Evolutionary conservation across 768 basidiomycete species (phyloP).

Genomic region (Mycena belliarum): DNA sequence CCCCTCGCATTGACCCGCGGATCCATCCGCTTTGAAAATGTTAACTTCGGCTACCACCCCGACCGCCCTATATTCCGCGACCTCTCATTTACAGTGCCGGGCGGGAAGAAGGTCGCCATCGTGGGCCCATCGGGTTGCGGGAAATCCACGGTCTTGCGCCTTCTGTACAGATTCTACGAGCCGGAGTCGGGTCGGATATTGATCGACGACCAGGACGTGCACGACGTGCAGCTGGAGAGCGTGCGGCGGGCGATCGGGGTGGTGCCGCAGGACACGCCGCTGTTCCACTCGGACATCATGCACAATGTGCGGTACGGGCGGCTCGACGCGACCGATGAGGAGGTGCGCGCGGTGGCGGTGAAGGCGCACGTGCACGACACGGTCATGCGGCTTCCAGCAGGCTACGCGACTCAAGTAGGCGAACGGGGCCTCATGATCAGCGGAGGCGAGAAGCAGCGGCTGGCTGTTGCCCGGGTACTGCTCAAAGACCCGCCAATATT

Average conservation of each 20-base stretch:
- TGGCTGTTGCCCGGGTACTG: slow-evolving; percentile 91
- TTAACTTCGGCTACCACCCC: slow-evolving; percentile 90
- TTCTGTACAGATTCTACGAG: slow-evolving; percentile 93
- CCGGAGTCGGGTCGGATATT: slow-evolving; percentile 78
- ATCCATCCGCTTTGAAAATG: slow-evolving; percentile 89
- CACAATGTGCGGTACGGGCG: slow-evolving; percentile 95
- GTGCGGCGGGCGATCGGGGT: slow-evolving; percentile 82
- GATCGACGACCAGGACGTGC: slow-evolving; percentile 87
- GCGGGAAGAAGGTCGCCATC: slow-evolving; percentile 95
- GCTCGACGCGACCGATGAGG: slow-evolving; percentile 83
- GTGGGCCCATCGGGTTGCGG: slow-evolving; percentile 98
- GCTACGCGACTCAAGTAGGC: slow-evolving; percentile 89
- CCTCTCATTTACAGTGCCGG: slow-evolving; percentile 88
- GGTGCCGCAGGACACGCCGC: slow-evolving; percentile 96
- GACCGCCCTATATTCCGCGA: slow-evolving; percentile 88
- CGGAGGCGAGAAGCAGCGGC: slow-evolving; percentile 95
- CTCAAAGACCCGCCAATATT: slow-evolving; percentile 94
- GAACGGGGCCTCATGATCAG: slow-evolving; percentile 98
- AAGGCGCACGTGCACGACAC: slow-evolving; percentile 88
- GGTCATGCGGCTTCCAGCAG: slow-evolving; percentile 78
- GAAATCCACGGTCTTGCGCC: slow-evolving; percentile 94
- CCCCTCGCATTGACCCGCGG: slow-evolving; percentile 77
- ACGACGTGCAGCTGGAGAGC: slow-evolving; percentile 66
- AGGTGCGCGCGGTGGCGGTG: slow-evolving; percentile 80
- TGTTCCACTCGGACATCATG: slow-evolving; percentile 94